Conservation (phyloP, 257 asterid genomes). For the Ballota nigra region DNA sequence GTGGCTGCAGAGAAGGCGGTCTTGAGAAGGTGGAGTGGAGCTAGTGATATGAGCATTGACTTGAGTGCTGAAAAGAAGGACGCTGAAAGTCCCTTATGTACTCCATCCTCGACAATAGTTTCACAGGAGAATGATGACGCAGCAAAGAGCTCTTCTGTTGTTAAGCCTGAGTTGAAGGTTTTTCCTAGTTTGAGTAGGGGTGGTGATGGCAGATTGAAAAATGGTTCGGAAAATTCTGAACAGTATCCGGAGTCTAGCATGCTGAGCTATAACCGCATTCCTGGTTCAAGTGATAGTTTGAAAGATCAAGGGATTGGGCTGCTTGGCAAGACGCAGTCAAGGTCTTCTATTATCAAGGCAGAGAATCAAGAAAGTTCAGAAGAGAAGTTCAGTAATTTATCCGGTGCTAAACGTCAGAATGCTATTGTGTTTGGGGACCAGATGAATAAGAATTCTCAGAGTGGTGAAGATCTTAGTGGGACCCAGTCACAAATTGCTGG, state of each 20-base stretch:
- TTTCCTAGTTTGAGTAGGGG: slow-evolving; percentile 32
- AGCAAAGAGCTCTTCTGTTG: slow-evolving; percentile 30
- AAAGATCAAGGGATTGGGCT: slow-evolving; percentile 38
- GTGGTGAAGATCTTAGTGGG: slow-evolving; percentile 35
- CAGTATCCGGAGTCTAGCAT: background rate
- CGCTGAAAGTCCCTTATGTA: slow-evolving; percentile 50
- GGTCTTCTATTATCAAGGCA: slow-evolving; percentile 33
- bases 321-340: slow-evolving; percentile 36
- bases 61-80: slow-evolving; percentile 75
- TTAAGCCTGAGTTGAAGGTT: slow-evolving; percentile 39
- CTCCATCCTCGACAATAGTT: slow-evolving; percentile 45
- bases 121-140: slow-evolving; percentile 36
- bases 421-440: slow-evolving; percentile 32
- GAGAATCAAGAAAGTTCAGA: slow-evolving; percentile 42
- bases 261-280: slow-evolving; percentile 30
- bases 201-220: slow-evolving; percentile 34
- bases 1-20: slow-evolving; percentile 63
- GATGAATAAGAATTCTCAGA: slow-evolving; percentile 33
- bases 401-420: slow-evolving; percentile 19
- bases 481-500: slow-evolving; percentile 34
- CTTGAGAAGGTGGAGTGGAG: slow-evolving; percentile 90
- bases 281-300: slow-evolving; percentile 36
- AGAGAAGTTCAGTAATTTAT: slow-evolving; percentile 31
- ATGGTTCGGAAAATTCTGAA: slow-evolving; percentile 35
- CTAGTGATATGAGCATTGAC: slow-evolving; percentile 93